Evolutionary conservation across 345 rosid species (phyloP).

Genomic region (Syzygium aromaticum): DNA sequence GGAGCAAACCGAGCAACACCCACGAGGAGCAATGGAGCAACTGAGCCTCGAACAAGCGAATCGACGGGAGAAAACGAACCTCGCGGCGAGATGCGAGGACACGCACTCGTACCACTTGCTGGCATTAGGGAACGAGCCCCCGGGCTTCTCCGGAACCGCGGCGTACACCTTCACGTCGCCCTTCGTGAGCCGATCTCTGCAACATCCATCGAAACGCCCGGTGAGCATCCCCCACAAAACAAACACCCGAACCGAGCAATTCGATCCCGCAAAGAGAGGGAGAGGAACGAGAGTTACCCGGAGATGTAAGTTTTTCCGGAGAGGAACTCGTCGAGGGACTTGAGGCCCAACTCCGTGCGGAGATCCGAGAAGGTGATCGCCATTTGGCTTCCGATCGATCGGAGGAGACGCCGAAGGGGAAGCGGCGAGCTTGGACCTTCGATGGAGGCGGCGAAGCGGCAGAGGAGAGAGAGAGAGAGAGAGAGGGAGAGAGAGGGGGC

Average conservation of each 20-base stretch:
- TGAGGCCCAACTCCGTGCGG: conserved; percentile 75
- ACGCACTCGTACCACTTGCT: conserved; percentile 72
- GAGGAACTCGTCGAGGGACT: conserved; percentile 65
- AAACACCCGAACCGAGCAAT: not conserved
- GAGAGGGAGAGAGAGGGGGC: not conserved
- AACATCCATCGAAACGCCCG: not conserved
- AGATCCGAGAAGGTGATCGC: conserved; percentile 79
- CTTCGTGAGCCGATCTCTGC: conserved; percentile 41
- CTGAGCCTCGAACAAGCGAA: not conserved
- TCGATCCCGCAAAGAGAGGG: not conserved
- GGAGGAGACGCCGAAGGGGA: not conserved
- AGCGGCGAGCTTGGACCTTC: not conserved
- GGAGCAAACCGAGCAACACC: not conserved
- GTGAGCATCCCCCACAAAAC: not conserved
- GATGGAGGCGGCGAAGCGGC: not conserved
- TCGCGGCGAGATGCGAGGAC: conserved; percentile 50
- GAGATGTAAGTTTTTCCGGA: conserved; percentile 68
- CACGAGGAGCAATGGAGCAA: not conserved
- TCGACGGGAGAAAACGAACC: conserved; percentile 26
- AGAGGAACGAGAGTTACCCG: conserved; percentile 24
- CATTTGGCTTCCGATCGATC: conserved; percentile 36
- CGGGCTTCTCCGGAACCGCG: conserved; percentile 52
- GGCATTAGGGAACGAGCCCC: conserved; percentile 55
- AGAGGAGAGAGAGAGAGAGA: not conserved
- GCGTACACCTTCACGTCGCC: conserved; percentile 87